Evolutionary conservation across 1,284 basidiomycete species (phyloP).

Genomic region (Cystobasidium slooffiae): DNA sequence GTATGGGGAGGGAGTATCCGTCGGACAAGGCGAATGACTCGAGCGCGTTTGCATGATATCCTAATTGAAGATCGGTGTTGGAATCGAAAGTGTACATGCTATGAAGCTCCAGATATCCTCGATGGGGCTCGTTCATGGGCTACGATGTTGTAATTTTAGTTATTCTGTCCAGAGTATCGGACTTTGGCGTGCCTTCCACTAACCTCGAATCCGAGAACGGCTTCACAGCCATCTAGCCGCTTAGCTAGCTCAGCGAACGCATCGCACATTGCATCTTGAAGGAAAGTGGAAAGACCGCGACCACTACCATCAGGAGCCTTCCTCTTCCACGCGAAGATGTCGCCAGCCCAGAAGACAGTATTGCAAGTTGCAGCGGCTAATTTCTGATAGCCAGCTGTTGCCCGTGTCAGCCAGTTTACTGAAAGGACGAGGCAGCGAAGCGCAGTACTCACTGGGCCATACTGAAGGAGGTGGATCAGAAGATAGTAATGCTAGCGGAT

Average conservation of each 20-base stretch:
- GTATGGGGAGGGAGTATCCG: constrained; percentile 73
- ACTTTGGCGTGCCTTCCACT: background rate
- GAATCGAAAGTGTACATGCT: constrained; percentile 88
- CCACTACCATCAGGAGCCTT: constrained; percentile 44
- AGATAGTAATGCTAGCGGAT: constrained; percentile 67
- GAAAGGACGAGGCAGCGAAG: background rate
- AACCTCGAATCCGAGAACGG: constrained; percentile 83
- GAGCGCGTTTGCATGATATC: constrained; percentile 63
- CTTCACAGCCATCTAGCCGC: constrained; percentile 72
- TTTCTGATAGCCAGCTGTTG: constrained; percentile 75
- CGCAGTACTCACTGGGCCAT: constrained; percentile 46
- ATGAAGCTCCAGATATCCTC: constrained; percentile 81
- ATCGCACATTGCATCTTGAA: constrained; percentile 80
- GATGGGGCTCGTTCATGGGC: constrained; percentile 90
- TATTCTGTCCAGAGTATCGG: too few relatives aligned
- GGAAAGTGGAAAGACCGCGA: constrained; percentile 70
- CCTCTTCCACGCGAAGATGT: constrained; percentile 70
- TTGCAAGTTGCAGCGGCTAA: constrained; percentile 64
- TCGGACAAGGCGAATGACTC: constrained; percentile 70
- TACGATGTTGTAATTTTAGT: background rate
- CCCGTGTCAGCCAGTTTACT: constrained; percentile 10
- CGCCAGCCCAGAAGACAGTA: constrained; percentile 56
- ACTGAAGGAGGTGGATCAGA: constrained; percentile 53
- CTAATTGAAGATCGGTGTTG: constrained; percentile 89
- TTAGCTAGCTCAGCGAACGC: constrained; percentile 74